Evolutionary conservation across 805 yeast genomes (phyloP).

Genomic region (Hanseniaspora singularis): DNA sequence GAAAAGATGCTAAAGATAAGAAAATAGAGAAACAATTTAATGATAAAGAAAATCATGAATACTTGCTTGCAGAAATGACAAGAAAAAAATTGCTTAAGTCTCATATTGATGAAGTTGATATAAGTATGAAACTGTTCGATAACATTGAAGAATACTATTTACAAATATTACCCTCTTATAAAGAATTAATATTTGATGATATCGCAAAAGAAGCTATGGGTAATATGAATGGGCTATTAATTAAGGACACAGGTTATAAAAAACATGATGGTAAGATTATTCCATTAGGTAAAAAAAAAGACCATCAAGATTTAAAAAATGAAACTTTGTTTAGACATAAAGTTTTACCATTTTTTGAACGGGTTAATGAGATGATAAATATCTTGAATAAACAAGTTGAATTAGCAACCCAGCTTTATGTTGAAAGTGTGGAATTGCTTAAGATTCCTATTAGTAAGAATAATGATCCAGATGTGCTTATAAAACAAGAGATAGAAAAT

Average conservation of each 20-base stretch:
- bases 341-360: background rate
- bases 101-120: constrained; percentile 13
- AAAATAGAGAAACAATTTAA: constrained; percentile 18
- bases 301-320: constrained; percentile 4
- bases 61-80: constrained; percentile 49
- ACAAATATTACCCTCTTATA: too few relatives aligned
- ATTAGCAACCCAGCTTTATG: constrained; percentile 21
- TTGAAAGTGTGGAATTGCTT: constrained; percentile 19
- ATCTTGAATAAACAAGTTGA: constrained; percentile 23
- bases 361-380: constrained; percentile 9
- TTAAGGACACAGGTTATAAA: too few relatives aligned
- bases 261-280: constrained; percentile 17
- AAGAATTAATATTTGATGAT: too few relatives aligned
- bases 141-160: too few relatives aligned
- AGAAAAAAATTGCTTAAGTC: constrained; percentile 34
- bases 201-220: too few relatives aligned
- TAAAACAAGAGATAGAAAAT: constrained; percentile 14
- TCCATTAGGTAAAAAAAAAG: constrained; percentile 19
- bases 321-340: background rate
- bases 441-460: constrained; percentile 23
- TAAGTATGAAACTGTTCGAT: too few relatives aligned
- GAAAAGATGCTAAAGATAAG: constrained; percentile 15
- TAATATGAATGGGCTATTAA: too few relatives aligned
- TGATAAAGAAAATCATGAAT: constrained; percentile 28
- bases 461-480: background rate